A percentile compares a stretch with the other conserved stretches of the same genome.
Evolutionary conservation across 257 asterid genomes (phyloP).

Genomic region (Scutellaria barbata): DNA sequence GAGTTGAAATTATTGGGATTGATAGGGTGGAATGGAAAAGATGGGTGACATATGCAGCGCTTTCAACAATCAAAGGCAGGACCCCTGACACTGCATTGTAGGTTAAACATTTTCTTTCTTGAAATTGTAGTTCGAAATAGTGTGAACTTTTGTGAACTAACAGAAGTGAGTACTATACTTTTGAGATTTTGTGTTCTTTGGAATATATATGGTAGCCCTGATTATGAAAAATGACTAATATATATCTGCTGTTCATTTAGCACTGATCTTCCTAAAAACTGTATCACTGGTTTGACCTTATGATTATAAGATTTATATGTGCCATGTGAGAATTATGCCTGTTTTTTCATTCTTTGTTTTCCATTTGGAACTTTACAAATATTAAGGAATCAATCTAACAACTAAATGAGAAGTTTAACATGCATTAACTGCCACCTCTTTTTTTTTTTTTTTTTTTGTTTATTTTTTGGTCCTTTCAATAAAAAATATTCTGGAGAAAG

Average conservation of each 20-base stretch:
- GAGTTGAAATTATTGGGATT: constrained; percentile 66
- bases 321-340: neutral
- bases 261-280: neutral
- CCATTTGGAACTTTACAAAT: neutral
- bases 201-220: neutral
- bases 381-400: neutral
- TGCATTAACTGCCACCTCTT: neutral
- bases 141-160: neutral
- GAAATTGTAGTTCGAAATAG: constrained; percentile 15
- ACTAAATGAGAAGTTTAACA: neutral
- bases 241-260: neutral
- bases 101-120: constrained; percentile 44
- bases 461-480: neutral
- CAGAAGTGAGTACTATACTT: neutral
- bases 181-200: neutral
- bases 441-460: too few relatives aligned
- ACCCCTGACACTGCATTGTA: constrained; percentile 48
- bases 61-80: constrained; percentile 48
- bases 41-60: constrained; percentile 74
- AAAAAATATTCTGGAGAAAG: neutral
- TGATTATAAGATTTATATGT: neutral
- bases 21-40: constrained; percentile 83
- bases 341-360: neutral
- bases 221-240: neutral
- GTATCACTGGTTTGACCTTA: neutral